These are phyloP conservation scores for Mortierella sp. DNA, from an alignment of 371 early-diverging fungal genomes.

Conservation along the genomic window DNA sequence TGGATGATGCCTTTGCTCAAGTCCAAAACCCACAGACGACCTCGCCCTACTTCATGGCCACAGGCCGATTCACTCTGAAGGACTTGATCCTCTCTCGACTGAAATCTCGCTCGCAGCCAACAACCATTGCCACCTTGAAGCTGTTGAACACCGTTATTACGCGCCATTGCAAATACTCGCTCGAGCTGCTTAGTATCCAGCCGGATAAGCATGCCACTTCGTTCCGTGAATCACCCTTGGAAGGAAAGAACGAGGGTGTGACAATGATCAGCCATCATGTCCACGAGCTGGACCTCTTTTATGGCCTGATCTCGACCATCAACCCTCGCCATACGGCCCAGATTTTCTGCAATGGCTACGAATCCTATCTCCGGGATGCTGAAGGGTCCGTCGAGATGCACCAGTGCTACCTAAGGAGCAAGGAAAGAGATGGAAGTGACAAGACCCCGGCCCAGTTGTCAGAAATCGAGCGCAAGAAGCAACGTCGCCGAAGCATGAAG, in stretches of 20 bases:
- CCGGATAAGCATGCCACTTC: slow-evolving; percentile 54
- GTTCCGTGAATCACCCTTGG: slow-evolving; percentile 7
- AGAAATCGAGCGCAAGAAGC: slow-evolving; percentile 48
- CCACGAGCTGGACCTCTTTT: slow-evolving; percentile 75
- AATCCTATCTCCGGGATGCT: slow-evolving; percentile 82
- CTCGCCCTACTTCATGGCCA: slow-evolving; percentile 58
- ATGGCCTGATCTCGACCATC: slow-evolving; percentile 71
- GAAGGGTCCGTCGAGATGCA: slow-evolving; percentile 73
- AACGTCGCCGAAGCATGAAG: slow-evolving; percentile 68
- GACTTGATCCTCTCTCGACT: slow-evolving; percentile 80
- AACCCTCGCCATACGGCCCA: slow-evolving; percentile 66
- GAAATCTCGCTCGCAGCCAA: slow-evolving; percentile 72
- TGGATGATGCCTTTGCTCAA: slow-evolving; percentile 27
- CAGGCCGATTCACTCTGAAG: slow-evolving; percentile 74
- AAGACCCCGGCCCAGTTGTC: slow-evolving; percentile 28
- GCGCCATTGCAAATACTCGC: slow-evolving; percentile 77
- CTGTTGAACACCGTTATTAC: slow-evolving; percentile 81
- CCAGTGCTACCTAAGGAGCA: slow-evolving; percentile 63
- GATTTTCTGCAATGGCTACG: slow-evolving; percentile 72
- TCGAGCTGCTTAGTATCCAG: slow-evolving; percentile 71
- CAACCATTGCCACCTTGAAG: slow-evolving; percentile 84
- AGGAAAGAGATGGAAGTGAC: slow-evolving; percentile 39
- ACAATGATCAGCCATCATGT: slow-evolving; percentile 73
- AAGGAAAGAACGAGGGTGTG: slow-evolving; percentile 11
- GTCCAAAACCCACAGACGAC: slow-evolving; percentile 47